Evolutionary conservation across 1,284 basidiomycete species (phyloP), one percentile per base, ranked within the genome.

Genomic region (Golubevia sp.): DNA sequence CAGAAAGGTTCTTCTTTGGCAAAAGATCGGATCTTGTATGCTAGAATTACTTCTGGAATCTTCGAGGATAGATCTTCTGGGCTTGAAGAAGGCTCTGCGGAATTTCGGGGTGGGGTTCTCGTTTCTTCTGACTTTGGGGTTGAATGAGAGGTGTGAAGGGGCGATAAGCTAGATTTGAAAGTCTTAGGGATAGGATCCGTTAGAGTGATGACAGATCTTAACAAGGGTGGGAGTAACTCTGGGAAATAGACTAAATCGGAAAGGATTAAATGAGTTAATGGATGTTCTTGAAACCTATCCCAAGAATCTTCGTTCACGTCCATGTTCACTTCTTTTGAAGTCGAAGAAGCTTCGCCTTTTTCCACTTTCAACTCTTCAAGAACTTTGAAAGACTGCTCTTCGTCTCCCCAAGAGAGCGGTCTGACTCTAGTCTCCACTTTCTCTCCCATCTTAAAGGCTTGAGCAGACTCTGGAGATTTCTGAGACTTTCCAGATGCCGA

Each of bases 1-100:
- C 92, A 94, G 82, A 94, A 94, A 0, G 89, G 86, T 1, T 88
- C 86, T 77, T 94, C 92, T 73, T 92, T 92, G 1, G 87, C 69
- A 49, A 92, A 85, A 65, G 91, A 92, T 38, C 92, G 89, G 50
- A 92, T 86, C 84, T 90, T 92, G 87, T 93, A 86, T 0, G 86
- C 70, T 20, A 83, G 70, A 34, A 82, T 62, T 23, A 83, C 72
- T 52, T 74, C 63, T 2, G 70, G 71, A 7, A 27, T 57, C 6
- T 34, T 21, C 3, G 56, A 34, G 4, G 15, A 8, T 21, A 25
- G 34, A 25, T 25, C 59, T 27, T 11, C n/a, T 53, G 11, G 34
- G 15, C 55, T 57, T 44, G 54, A 20, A 2, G n/a, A 25, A 20
- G 2, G 6, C 38, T 5, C 3, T 4, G 38, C 7, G 23, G 51